These are phyloP conservation scores for Cyclotella distinguenda DNA, from an alignment of 108 stramenopile species.

Conservation along the genomic window DNA sequence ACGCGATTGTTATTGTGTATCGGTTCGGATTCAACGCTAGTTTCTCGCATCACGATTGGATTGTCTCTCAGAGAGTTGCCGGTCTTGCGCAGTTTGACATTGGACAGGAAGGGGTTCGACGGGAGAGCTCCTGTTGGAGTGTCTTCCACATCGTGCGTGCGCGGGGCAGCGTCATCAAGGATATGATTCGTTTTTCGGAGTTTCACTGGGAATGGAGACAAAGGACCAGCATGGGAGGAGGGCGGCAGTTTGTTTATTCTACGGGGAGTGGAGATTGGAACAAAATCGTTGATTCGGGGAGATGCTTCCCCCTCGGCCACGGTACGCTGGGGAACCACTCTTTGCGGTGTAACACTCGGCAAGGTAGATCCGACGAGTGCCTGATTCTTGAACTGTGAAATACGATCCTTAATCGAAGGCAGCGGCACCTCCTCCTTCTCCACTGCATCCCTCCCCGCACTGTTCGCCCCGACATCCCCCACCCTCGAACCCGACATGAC, in stretches of 20 bases:
- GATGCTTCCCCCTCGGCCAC: no score
- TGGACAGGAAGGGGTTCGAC: slow-evolving; percentile 42
- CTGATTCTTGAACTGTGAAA: slow-evolving; percentile 20
- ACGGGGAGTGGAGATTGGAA: neutral
- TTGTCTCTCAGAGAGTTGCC: slow-evolving; percentile 5
- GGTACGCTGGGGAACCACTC: no score
- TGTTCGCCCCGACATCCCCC: neutral
- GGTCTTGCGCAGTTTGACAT: slow-evolving; percentile 46
- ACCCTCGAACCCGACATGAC: neutral
- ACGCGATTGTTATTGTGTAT: slow-evolving; percentile 24
- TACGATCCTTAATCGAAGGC: slow-evolving; percentile 29
- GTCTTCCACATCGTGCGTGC: neutral
- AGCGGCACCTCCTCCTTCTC: neutral
- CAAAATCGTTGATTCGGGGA: neutral
- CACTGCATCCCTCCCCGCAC: neutral
- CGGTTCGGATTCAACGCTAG: slow-evolving; percentile 43
- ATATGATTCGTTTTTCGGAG: slow-evolving; percentile 25
- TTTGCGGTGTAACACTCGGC: neutral
- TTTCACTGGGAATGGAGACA: slow-evolving; percentile 21
- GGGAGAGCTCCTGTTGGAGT: slow-evolving; percentile 1
- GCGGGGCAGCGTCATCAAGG: neutral
- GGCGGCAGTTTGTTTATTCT: neutral
- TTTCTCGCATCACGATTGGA: neutral
- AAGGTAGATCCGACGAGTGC: neutral
- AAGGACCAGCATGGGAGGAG: neutral